Evolutionary conservation across 768 basidiomycete species (phyloP).

Genomic region (Podaxis sp.): DNA sequence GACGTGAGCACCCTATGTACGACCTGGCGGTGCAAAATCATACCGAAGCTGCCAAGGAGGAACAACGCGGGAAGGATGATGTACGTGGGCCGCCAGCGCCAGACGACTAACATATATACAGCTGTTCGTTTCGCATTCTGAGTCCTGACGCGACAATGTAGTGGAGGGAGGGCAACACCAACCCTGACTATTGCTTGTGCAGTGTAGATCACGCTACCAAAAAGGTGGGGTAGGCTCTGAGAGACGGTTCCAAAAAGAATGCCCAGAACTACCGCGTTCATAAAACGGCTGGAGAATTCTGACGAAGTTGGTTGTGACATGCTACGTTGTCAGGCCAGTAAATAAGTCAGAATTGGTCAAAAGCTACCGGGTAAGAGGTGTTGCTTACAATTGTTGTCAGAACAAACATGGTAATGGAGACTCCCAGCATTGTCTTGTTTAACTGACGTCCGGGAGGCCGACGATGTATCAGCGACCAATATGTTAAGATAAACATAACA

Average conservation of each 20-base stretch:
- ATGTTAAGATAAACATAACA: constrained; percentile 22
- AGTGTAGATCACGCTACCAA: constrained; percentile 27
- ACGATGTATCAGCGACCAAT: constrained; percentile 20
- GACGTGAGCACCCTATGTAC: neutral
- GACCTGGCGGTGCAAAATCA: neutral
- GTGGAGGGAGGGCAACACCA: constrained; percentile 16
- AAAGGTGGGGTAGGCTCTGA: constrained; percentile 26
- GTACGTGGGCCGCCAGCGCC: constrained; percentile 19
- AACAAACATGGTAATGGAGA: constrained; percentile 23
- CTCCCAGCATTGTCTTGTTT: constrained; percentile 23
- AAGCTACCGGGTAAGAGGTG: neutral
- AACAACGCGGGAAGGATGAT: constrained; percentile 23
- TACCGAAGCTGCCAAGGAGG: constrained; percentile 22
- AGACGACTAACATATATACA: constrained; percentile 28
- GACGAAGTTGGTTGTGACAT: neutral
- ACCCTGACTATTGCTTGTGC: constrained; percentile 32
- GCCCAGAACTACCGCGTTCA: neutral
- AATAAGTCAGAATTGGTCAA: neutral
- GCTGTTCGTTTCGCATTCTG: constrained; percentile 11
- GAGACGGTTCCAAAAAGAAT: constrained; percentile 24
- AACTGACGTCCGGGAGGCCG: constrained; percentile 15
- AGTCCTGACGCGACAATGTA: neutral
- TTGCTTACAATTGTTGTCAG: constrained; percentile 23
- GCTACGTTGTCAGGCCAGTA: neutral
- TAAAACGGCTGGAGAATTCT: neutral